These are phyloP conservation scores for Diaporthe capsici DNA, from an alignment of 2,329 filamentous ascomycete species.

Conservation along the genomic window DNA sequence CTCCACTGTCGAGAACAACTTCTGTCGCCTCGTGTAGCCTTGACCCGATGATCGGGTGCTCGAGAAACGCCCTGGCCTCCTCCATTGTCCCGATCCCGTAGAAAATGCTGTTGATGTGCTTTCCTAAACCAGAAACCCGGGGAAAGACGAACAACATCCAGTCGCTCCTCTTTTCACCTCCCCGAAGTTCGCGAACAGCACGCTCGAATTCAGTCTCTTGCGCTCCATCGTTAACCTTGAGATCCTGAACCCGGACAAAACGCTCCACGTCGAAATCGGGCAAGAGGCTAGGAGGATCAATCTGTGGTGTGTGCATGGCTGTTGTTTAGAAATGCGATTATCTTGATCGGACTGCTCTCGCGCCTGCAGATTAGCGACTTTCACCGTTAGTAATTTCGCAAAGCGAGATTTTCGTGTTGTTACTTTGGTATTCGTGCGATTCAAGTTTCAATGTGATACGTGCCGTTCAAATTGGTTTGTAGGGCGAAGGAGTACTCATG, in stretches of 20 bases:
- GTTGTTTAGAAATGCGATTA: too few species aligned
- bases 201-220: slow-evolving; percentile 26
- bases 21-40: slow-evolving; percentile 14
- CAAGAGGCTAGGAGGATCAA: not conserved
- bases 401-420: too few species aligned
- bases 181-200: slow-evolving; percentile 18
- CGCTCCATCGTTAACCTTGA: not conserved
- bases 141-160: slow-evolving; percentile 35
- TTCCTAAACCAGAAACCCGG: slow-evolving; percentile 33
- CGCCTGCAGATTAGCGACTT: too few species aligned
- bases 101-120: slow-evolving; percentile 16
- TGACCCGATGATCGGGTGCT: slow-evolving; percentile 7
- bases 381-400: too few species aligned
- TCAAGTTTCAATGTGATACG: too few species aligned
- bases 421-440: too few species aligned
- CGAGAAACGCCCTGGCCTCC: slow-evolving; percentile 34
- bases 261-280: slow-evolving; percentile 23
- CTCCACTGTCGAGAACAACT: slow-evolving; percentile 9
- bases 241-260: slow-evolving; percentile 17
- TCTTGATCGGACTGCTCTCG: too few species aligned
- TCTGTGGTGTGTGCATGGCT: not conserved
- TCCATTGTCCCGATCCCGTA: slow-evolving; percentile 25
- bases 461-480: too few species aligned
- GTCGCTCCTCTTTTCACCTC: not conserved
- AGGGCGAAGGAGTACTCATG: too few species aligned